Evolutionary conservation across 106 monocot genomes (phyloP).

Genomic region (Acanthochlamys bracteata): DNA sequence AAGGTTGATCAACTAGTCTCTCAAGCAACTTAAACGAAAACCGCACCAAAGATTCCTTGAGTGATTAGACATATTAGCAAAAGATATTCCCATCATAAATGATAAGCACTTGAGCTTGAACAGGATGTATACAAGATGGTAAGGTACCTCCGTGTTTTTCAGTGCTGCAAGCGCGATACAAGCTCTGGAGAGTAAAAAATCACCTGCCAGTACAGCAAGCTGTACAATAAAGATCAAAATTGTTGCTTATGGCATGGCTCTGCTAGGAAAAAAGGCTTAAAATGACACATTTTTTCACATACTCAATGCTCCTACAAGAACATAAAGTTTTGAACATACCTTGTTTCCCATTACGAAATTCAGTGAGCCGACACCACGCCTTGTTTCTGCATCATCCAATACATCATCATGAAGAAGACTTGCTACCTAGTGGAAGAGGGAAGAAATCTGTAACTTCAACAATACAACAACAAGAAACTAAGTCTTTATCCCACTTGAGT

Average conservation of each 20-base stretch:
- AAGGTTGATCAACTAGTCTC: too few relatives aligned
- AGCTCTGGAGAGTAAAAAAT: conserved; percentile 88
- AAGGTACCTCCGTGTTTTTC: conserved; percentile 74
- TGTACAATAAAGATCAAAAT: conserved; percentile 18
- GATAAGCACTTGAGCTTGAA: not conserved
- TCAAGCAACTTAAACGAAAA: too few relatives aligned
- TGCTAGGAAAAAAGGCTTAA: not conserved
- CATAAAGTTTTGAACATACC: conserved; percentile 20
- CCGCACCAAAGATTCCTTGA: too few relatives aligned
- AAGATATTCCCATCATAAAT: too few relatives aligned
- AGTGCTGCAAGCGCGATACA: conserved; percentile 83
- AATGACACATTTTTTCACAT: not conserved
- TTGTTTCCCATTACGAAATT: conserved; percentile 96
- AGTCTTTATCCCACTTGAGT: too few relatives aligned
- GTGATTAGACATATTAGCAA: too few relatives aligned
- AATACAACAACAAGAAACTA: too few relatives aligned
- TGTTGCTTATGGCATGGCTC: not conserved
- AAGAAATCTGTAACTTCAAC: not conserved
- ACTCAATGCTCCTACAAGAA: conserved; percentile 92
- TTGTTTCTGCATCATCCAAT: conserved; percentile 93
- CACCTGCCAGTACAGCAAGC: conserved; percentile 93
- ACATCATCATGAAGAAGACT: conserved; percentile 99
- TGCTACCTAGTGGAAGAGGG: conserved; percentile 52
- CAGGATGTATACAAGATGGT: not conserved
- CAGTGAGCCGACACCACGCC: conserved; percentile 86